These are phyloP conservation scores for Capsella bursapastoris DNA, from an alignment of 345 rosid genomes.

Conservation along the genomic window DNA sequence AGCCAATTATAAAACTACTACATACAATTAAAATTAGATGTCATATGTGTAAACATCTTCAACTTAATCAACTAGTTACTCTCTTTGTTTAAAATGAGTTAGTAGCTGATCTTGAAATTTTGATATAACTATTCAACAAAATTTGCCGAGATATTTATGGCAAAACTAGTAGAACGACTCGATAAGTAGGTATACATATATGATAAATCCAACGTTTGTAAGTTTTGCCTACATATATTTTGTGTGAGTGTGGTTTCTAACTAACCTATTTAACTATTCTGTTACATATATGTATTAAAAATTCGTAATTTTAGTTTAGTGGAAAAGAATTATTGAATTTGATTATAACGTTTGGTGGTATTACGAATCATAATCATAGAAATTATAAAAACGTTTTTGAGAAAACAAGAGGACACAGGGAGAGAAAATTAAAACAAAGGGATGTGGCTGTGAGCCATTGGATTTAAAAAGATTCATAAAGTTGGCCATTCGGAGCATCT, in stretches of 20 bases:
- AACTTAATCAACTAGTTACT: background rate
- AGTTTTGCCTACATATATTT: background rate
- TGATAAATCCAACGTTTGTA: too few species aligned
- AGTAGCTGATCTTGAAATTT: background rate
- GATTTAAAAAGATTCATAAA: conserved; percentile 43
- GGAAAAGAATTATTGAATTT: too few species aligned
- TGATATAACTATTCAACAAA: background rate
- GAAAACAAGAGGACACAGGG: conserved; percentile 16
- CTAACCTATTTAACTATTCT: background rate
- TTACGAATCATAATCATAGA: conserved; percentile 21
- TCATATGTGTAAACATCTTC: background rate
- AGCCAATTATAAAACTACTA: too few species aligned
- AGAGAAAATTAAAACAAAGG: background rate
- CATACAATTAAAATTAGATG: background rate
- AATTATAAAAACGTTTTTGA: background rate
- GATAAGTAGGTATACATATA: background rate
- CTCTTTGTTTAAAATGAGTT: background rate
- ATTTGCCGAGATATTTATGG: background rate
- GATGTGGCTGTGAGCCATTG: conserved; percentile 45
- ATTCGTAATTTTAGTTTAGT: background rate
- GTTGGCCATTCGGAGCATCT: conserved; percentile 49
- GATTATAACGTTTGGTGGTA: background rate
- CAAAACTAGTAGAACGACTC: background rate
- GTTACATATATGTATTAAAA: background rate
- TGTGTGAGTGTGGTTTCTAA: background rate